Evolutionary conservation across 352 stramenopile genomes (phyloP).

Genomic region (Phytophthora kernoviae): DNA sequence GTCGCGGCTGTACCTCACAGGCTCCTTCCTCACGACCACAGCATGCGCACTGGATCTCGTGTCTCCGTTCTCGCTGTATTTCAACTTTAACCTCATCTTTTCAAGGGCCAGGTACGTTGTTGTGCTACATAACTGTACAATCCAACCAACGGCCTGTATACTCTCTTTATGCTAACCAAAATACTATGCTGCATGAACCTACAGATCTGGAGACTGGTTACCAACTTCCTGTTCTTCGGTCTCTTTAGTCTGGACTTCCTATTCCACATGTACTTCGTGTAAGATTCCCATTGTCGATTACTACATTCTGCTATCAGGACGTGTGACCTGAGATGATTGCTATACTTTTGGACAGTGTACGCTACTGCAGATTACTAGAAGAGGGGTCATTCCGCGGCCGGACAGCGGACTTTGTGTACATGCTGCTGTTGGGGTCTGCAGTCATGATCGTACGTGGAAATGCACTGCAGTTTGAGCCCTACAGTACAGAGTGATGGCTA

Average conservation of each 20-base stretch:
- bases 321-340: slow-evolving; percentile 7
- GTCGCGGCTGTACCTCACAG: slow-evolving; percentile 97
- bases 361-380: slow-evolving; percentile 97
- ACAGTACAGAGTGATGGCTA: not conserved
- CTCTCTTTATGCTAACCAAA: not conserved
- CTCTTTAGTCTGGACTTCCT: slow-evolving; percentile 99
- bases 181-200: not conserved
- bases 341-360: slow-evolving; percentile 53
- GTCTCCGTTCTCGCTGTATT: slow-evolving; percentile 96
- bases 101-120: slow-evolving; percentile 92
- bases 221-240: slow-evolving; percentile 99
- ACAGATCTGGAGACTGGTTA: slow-evolving; percentile 95
- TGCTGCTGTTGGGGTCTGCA: slow-evolving; percentile 96
- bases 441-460: slow-evolving; percentile 91
- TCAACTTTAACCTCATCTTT: slow-evolving; percentile 97
- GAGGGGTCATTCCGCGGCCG: slow-evolving; percentile 98
- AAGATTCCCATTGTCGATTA: slow-evolving; percentile 39
- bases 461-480: not conserved
- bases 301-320: not conserved
- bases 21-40: slow-evolving; percentile 96
- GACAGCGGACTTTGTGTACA: slow-evolving; percentile 98
- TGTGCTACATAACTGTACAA: not conserved
- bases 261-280: slow-evolving; percentile 99
- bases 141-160: not conserved
- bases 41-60: slow-evolving; percentile 97